Evolutionary conservation across 768 basidiomycete species (phyloP), one percentile per base, ranked within the genome.

Genomic region (Russula vinacea): DNA sequence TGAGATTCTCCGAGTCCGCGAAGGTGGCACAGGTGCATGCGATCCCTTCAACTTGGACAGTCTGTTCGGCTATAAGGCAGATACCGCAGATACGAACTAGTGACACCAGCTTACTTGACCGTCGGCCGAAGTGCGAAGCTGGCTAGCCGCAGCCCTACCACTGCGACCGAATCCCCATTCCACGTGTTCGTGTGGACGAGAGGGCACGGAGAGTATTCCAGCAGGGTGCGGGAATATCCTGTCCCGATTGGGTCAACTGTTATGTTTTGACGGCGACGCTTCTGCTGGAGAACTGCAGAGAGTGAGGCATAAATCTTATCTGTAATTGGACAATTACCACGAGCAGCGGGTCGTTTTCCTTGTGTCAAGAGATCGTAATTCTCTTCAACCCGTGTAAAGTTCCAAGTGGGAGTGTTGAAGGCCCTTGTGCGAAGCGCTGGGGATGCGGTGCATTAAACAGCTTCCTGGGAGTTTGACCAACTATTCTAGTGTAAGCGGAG

Each of bases 391-490:
- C 94, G 67, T 89, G 86, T 9, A 86, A 74, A n/a, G 78, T 79
- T 2, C 87, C 88, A 5, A 88, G 74, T 0, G 94, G 91, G 17
- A 97, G 79, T 26, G 84, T 86, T 2, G 82, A 78, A n/a, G 84
- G 73, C 0, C 92, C 92, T 55, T 89, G 82, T 71, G 87, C 80
- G 66, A 86, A 84, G 35, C 93, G 82, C 32, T 79, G 76, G 0
- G 93, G 92, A 78, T 97, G 95, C 2, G 90, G 82, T 0, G 76
- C 70, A 9, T 75, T 80, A 74, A 97, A 98, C 9, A 97, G 81
- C 71, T 92, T 94, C 32, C 86, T 81, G 11, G 94, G 94, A 0
- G 94, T 96, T 76, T 96, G 94, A 16, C 94, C 94, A 68, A 97
- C 90, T 92, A 67, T 52, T 39, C 16, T 44, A 8, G 40, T 47